These are phyloP conservation scores for Epichloe typhina DNA, from an alignment of 2,329 filamentous ascomycete genomes.

Conservation along the genomic window DNA sequence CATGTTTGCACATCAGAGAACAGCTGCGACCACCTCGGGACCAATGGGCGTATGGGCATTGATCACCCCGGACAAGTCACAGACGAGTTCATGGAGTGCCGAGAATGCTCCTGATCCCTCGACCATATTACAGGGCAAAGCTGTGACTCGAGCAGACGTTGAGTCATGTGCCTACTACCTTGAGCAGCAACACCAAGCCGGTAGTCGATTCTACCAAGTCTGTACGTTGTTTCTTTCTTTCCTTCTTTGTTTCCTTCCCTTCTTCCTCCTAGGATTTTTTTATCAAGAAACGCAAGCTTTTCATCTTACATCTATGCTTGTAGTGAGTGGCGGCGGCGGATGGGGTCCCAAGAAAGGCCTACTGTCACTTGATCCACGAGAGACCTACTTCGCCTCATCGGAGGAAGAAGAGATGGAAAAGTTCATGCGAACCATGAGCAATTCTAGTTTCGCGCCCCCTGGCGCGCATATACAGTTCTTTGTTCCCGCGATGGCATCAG, in stretches of 20 bases:
- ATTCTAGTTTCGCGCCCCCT: slow-evolving; percentile 41
- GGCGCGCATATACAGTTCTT: slow-evolving; percentile 58
- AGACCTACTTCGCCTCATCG: slow-evolving; percentile 29
- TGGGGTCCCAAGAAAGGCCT: slow-evolving; percentile 74
- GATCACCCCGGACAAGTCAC: slow-evolving; percentile 34
- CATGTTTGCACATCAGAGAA: slow-evolving; percentile 33
- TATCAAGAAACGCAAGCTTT: neutral
- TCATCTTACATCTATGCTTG: slow-evolving; percentile 8
- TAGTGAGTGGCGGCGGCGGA: slow-evolving; percentile 68
- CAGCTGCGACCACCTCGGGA: slow-evolving; percentile 19
- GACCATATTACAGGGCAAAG: neutral
- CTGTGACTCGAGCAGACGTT: slow-evolving; percentile 9
- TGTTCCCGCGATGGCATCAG: slow-evolving; percentile 22
- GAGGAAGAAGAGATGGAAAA: slow-evolving; percentile 39
- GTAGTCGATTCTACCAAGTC: slow-evolving; percentile 32
- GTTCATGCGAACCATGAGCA: slow-evolving; percentile 37
- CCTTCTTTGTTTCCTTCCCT: neutral
- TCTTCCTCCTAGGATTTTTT: neutral
- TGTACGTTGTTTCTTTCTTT: slow-evolving; percentile 12
- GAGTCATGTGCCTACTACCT: slow-evolving; percentile 16
- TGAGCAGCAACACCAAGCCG: slow-evolving; percentile 23
- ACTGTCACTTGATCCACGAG: slow-evolving; percentile 63
- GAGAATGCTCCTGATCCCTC: slow-evolving; percentile 7
- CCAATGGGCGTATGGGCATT: slow-evolving; percentile 62
- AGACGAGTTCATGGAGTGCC: slow-evolving; percentile 1